Conservation (phyloP, 2,329 filamentous ascomycete species). For the Pseudogymnoascus sp. region DNA sequence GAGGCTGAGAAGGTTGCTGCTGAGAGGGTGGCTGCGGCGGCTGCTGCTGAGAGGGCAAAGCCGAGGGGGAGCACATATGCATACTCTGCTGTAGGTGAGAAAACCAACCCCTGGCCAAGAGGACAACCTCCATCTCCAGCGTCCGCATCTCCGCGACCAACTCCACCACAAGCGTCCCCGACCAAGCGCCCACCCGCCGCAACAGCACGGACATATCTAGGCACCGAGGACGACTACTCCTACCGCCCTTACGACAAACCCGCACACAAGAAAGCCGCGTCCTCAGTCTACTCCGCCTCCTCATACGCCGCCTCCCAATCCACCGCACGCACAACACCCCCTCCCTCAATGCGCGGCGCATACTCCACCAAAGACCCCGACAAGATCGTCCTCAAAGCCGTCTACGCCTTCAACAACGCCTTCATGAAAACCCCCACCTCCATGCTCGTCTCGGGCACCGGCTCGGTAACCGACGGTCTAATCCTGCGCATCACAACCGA, state of each 20-base stretch:
- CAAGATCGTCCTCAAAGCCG: conserved; percentile 91
- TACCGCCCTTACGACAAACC: conserved; percentile 70
- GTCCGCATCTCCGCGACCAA: conserved; percentile 20
- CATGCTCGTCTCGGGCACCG: conserved; percentile 76
- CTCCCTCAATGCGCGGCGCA: conserved; percentile 65
- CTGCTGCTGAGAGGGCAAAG: conserved; percentile 26
- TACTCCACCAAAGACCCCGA: conserved; percentile 86
- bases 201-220: conserved; percentile 49
- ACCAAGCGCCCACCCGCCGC: conserved; percentile 36
- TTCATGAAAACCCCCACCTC: conserved; percentile 85
- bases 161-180: conserved; percentile 28
- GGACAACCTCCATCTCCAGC: conserved; percentile 41
- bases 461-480: conserved; percentile 81
- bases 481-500: conserved; percentile 89
- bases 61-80: conserved; percentile 41
- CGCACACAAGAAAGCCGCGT: conserved; percentile 52
- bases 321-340: conserved; percentile 74
- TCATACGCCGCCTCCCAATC: conserved; percentile 81
- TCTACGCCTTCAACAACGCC: conserved; percentile 86
- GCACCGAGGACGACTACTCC: conserved; percentile 60
- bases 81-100: conserved; percentile 57
- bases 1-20: conserved; percentile 24
- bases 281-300: conserved; percentile 69
- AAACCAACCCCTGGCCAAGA: conserved; percentile 60
- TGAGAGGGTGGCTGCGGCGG: conserved; percentile 33